Conservation (phyloP, 352 stramenopile species). For the Globisporangium takayamanum region DNA sequence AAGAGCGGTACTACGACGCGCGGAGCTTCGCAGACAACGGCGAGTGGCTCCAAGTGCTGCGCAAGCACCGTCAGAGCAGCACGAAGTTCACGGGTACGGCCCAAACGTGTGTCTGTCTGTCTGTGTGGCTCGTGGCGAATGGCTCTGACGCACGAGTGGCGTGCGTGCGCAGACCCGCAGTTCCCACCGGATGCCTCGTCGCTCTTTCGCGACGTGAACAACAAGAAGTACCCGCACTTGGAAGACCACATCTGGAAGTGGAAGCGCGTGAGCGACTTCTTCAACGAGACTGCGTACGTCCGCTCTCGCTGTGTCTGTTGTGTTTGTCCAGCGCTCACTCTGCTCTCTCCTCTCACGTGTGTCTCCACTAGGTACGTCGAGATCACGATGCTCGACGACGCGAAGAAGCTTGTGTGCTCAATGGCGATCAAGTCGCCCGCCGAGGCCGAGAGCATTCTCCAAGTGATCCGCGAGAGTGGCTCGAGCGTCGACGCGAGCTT, state of each 20-base stretch:
- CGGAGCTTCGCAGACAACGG: conserved; percentile 57
- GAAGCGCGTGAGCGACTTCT: conserved; percentile 83
- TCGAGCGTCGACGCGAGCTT: conserved; percentile 52
- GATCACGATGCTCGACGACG: conserved; percentile 80
- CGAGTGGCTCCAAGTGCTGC: conserved; percentile 73
- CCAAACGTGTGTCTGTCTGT: background rate
- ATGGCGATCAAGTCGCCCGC: conserved; percentile 77
- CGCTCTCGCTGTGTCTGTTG: no score
- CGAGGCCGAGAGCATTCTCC: conserved; percentile 70
- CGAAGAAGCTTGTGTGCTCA: conserved; percentile 73
- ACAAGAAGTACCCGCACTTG: conserved; percentile 68
- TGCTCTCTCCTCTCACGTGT: no score
- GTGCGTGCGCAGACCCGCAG: conserved; percentile 37
- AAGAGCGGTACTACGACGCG: conserved; percentile 70
- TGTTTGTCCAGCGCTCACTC: no score
- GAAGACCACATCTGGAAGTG: conserved; percentile 79
- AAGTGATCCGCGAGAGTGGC: conserved; percentile 42
- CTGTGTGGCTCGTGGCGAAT: background rate
- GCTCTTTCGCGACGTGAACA: conserved; percentile 53
- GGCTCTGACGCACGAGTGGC: background rate
- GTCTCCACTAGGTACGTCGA: conserved; percentile 23
- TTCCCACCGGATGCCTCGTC: conserved; percentile 66
- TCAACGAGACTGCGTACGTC: conserved; percentile 68
- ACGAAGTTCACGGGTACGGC: conserved; percentile 66
- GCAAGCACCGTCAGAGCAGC: conserved; percentile 56